These are phyloP conservation scores for Leishmania mexicana DNA, from an alignment of 208 protist species.

Conservation along the genomic window DNA sequence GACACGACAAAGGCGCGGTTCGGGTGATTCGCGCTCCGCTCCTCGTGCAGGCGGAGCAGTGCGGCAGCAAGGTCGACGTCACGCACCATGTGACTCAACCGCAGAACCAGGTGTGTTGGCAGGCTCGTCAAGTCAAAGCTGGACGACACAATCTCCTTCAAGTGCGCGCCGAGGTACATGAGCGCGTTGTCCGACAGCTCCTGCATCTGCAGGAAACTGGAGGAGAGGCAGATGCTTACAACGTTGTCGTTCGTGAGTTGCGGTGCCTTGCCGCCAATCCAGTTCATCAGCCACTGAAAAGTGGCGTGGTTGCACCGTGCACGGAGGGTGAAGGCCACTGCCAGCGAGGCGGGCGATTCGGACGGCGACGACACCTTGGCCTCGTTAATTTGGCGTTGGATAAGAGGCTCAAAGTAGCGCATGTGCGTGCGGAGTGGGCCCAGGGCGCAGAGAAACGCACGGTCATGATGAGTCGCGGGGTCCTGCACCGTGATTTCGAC, in stretches of 20 bases:
- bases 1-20: conserved; percentile 69
- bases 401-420: conserved; percentile 68
- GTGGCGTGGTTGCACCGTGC: conserved; percentile 72
- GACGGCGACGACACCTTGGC: conserved; percentile 2
- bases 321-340: conserved; percentile 41
- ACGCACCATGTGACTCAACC: conserved; percentile 46
- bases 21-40: conserved; percentile 25
- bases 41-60: conserved; percentile 55
- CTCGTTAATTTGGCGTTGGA: conserved; percentile 44
- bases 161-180: conserved; percentile 53
- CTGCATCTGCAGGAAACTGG: conserved; percentile 72
- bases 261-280: conserved; percentile 44
- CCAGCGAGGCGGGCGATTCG: not conserved
- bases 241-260: conserved; percentile 52
- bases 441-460: conserved; percentile 54
- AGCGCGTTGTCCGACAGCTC: conserved; percentile 59
- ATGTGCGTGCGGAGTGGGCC: conserved; percentile 51
- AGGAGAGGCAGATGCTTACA: conserved; percentile 69
- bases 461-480: conserved; percentile 33
- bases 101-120: conserved; percentile 50
- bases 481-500: conserved; percentile 75
- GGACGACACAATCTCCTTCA: conserved; percentile 60
- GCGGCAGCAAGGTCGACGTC: conserved; percentile 51
- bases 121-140: conserved; percentile 66
- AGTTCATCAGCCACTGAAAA: conserved; percentile 77